Base-by-base conservation (phyloP, 768 basidiomycete genomes). In the Ephemerocybe angulata region DNA sequence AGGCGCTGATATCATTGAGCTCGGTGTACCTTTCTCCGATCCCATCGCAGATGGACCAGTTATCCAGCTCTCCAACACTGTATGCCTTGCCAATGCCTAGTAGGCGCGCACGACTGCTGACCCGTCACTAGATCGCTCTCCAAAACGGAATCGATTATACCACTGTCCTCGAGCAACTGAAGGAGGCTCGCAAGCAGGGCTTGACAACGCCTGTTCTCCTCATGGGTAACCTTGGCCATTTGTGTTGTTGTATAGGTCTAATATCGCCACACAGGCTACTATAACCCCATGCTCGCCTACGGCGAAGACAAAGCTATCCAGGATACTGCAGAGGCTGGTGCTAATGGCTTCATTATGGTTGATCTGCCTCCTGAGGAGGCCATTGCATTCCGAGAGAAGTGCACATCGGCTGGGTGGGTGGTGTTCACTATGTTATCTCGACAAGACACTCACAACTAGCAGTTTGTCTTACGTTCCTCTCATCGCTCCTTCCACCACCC, bases 281-380 rank as follows among this genome's bases (percentile, higher is more conserved):
- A 97, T 72, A 99, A 99, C 67, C 96, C 97, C 13, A 70, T 98
- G 31, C 79, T 98, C 40, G 92, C 95, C 0, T 96, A 98, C 63
- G 94, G 94, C 2, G 97, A 99, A 72, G 91, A 96, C 57, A 89
- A 85, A 67, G 89, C 96, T 4, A 93, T 98, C 24, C 83, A 86
- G 52, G 95, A 97, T 67, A 95, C 94, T 2, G 79, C 74, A 43
- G 85, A 86, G 54, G 93, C 93, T 17, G 96, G 96, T 15, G 97
- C 93, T 0, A 98, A 96, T 68, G 97, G 97, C 1, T 99, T 94
- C 67, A 95, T 98, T 61, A 85, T 99, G 73, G 95, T 98, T 24
- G 97, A 99, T 67, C 84, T 98, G 27, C 97, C 97, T 30, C 97
- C 97, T 13, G 95, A 98, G 72, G 97, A 99, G 70, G 95, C 97